Evolutionary conservation across 116 monocot genomes (phyloP).

Genomic region (Cymodocea nodosa): DNA sequence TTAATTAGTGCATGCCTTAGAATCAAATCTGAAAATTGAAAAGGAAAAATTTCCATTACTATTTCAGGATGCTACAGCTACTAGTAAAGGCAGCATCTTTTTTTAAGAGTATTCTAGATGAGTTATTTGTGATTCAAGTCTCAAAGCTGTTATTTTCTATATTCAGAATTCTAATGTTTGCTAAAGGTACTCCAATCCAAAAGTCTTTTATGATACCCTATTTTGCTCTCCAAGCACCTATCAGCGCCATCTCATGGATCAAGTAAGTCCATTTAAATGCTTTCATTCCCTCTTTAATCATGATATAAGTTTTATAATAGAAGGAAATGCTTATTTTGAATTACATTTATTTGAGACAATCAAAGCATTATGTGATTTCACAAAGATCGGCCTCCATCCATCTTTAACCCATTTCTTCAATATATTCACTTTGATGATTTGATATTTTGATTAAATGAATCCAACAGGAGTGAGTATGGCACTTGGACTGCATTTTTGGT

Average conservation of each 20-base stretch:
- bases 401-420: not conserved
- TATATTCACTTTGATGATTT: not conserved
- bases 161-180: slow-evolving; percentile 56
- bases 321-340: no score
- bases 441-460: not conserved
- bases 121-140: not conserved
- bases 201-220: slow-evolving; percentile 82
- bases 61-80: not conserved
- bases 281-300: not conserved
- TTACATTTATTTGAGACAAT: no score
- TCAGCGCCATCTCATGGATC: slow-evolving; percentile 70
- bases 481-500: slow-evolving; percentile 64
- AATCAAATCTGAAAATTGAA: no score
- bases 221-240: slow-evolving; percentile 72
- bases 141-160: not conserved
- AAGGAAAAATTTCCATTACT: not conserved
- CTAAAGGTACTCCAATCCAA: slow-evolving; percentile 53
- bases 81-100: not conserved
- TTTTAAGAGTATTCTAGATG: not conserved
- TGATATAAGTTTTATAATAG: not conserved
- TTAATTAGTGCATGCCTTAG: no score
- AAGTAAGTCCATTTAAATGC: slow-evolving; percentile 35
- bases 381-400: not conserved
- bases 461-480: slow-evolving; percentile 63
- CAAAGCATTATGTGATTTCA: not conserved